These are phyloP conservation scores for Coemansia sp. DNA, from an alignment of 192 early-diverging fungal genomes.

Conservation along the genomic window DNA sequence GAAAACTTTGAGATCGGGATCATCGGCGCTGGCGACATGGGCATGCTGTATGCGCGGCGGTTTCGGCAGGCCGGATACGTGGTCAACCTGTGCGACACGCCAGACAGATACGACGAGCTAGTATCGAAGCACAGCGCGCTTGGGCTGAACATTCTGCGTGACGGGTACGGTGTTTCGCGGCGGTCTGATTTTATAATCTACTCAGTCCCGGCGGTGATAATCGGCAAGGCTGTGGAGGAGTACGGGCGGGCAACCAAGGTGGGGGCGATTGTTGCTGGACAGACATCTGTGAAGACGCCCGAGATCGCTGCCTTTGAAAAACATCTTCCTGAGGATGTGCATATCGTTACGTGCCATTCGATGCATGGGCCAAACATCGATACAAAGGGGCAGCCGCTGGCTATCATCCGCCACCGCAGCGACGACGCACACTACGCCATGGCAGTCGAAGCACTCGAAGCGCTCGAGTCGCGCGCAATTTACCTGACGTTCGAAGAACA, in stretches of 20 bases:
- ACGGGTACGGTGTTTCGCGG: slow-evolving; percentile 85
- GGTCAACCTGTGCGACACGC: slow-evolving; percentile 89
- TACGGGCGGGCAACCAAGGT: slow-evolving; percentile 92
- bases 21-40: slow-evolving; percentile 97
- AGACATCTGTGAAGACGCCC: slow-evolving; percentile 95
- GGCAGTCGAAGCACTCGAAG: slow-evolving; percentile 64
- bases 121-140: slow-evolving; percentile 58
- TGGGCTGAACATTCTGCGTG: slow-evolving; percentile 59
- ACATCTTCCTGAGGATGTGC: slow-evolving; percentile 84
- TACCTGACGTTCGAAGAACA: slow-evolving; percentile 81
- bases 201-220: slow-evolving; percentile 89
- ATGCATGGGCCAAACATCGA: slow-evolving; percentile 92
- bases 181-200: slow-evolving; percentile 90
- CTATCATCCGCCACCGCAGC: slow-evolving; percentile 76
- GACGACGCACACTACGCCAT: slow-evolving; percentile 61
- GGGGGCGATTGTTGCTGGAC: slow-evolving; percentile 86
- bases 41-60: slow-evolving; percentile 77
- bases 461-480: slow-evolving; percentile 82
- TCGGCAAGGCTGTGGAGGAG: slow-evolving; percentile 72
- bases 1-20: slow-evolving; percentile 72
- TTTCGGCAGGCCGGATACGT: slow-evolving; percentile 73
- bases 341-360: slow-evolving; percentile 93
- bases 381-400: slow-evolving; percentile 78
- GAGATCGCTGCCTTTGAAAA: slow-evolving; percentile 90
- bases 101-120: slow-evolving; percentile 69